Evolutionary conservation across 2,329 filamentous ascomycete species (phyloP), one percentile per base, ranked within the genome.

Genomic region (Ascochyta fabae): DNA sequence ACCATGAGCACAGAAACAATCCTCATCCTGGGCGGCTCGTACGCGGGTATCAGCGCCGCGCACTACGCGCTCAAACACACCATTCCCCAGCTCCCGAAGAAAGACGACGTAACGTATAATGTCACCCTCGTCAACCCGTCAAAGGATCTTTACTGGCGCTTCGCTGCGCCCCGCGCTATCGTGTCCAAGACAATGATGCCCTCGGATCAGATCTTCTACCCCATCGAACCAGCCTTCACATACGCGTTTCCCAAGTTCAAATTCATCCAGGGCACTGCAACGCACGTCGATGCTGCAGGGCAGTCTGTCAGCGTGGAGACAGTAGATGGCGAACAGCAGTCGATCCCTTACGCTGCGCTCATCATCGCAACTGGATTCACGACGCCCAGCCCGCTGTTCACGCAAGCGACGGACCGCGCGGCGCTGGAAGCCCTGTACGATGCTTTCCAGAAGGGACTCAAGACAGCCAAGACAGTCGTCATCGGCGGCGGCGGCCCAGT

Each of bases 101-200:
- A 75, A 40, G 63, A 74, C 22, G 62, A 68, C 43, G 62, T 59
- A 22, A 75, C 76, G 10, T 82, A 84, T 68, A 83, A 82, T 58
- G 73, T 88, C 34, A 80, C 80, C 22, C 72, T 88, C 12, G 78
- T 88, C 61, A 81, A 84, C 48, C 82, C 84, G 1, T 81, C 80
- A 7, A 78, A 78, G 15, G 77, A 80, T 36, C 82, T 84, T 72
- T 87, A 76, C 74, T 86, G 79, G 74, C 80, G 80, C 49, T 75
- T 84, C 39, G 83, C 79, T 3, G 80, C 80, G 3, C 85, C 85
- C 0, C 78, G 85, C 22, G 79, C 80, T 24, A 66, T 84, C 36
- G 79, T 80, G n/a, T 82, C 80, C 33, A 78, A 81, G 16, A 69
- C 79, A 10, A 72, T 81, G 45, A 79, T 85, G 60, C 77, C 76